phyloP scores from a whole-genome alignment of 2,329 filamentous ascomycete genomes.

The Diplodia corticola region DNA sequence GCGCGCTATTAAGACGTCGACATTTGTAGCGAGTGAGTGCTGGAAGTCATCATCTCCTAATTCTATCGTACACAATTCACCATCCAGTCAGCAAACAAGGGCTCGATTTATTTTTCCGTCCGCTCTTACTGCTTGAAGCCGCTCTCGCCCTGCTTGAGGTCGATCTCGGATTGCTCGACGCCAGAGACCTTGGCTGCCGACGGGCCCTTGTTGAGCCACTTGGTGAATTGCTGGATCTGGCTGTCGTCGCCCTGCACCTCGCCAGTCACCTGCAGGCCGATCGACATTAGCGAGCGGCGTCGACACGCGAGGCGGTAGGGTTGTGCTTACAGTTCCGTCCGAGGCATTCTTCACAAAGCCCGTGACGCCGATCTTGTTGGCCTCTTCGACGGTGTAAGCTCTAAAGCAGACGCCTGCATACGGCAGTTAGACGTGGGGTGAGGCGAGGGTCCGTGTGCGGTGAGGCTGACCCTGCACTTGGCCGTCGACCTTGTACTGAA shows the following conservation, averaged over 20 bases:
- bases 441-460: neutral
- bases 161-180: conserved; percentile 68
- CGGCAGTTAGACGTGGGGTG: neutral
- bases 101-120: neutral
- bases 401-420: conserved; percentile 51
- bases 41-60: neutral
- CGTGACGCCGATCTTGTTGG: conserved; percentile 46
- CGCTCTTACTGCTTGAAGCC: conserved; percentile 50
- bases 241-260: conserved; percentile 78
- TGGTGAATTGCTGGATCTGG: conserved; percentile 67
- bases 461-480: conserved; percentile 44
- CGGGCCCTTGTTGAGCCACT: conserved; percentile 75
- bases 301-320: neutral
- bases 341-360: conserved; percentile 49
- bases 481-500: conserved; percentile 50
- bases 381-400: conserved; percentile 46
- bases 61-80: conserved; percentile 2
- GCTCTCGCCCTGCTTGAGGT: conserved; percentile 65
- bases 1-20: neutral
- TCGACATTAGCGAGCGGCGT: neutral
- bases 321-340: conserved; percentile 44
- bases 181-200: conserved; percentile 70
- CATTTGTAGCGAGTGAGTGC: neutral
- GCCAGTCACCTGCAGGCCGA: conserved; percentile 75
- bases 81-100: neutral